Evolutionary conservation across 2,329 filamentous ascomycete genomes (phyloP), one percentile per base, ranked within the genome.

Genomic region (Emergomyces orientalis): DNA sequence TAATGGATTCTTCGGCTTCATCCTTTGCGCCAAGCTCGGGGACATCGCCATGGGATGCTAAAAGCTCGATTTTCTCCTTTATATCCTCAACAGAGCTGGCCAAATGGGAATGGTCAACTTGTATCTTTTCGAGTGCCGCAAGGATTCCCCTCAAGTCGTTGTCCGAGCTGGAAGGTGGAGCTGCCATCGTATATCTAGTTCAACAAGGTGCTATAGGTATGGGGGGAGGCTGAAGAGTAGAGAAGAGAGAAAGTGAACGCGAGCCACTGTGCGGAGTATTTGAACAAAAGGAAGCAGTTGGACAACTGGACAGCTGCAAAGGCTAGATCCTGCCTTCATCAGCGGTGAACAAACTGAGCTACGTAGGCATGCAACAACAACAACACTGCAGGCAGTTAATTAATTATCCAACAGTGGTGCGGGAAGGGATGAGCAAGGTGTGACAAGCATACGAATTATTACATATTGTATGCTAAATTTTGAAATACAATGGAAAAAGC

Each of bases 101-200:
- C 11, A 61, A 39, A 8, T 61, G 47, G 14, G 60, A 54, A n/a
- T 61, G n/a, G 25, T 61, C 60, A 34, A 39, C 17, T 25, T 56
- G 60, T 34, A 61, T 30, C 37, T 22, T 47, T 27, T 55, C n/a
- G 25, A 61, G 51, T 7, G 37, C 27, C 13, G 17, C 17, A 25
- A 61, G 60, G 19, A 61, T 45, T 34, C 41, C 49, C 34, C 37
- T 30, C 27, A 61, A 17, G 17, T 39, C 19, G 25, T 41, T 32
- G 30, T 41, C 59, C 6, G 54, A 27, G 54, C 11, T 25, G 19
- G 34, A 22, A 39, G 6, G 11, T 4, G n/a, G 30, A 22, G 51
- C 32, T 34, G 51, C n/a, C 51, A 55, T 55, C 34, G 34, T 6
- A 37, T 37, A 37, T 32, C 7, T 32, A 37, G n/a, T n/a, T n/a